Base-by-base conservation (phyloP, 345 rosid genomes). In the Theobroma cacao region DNA sequence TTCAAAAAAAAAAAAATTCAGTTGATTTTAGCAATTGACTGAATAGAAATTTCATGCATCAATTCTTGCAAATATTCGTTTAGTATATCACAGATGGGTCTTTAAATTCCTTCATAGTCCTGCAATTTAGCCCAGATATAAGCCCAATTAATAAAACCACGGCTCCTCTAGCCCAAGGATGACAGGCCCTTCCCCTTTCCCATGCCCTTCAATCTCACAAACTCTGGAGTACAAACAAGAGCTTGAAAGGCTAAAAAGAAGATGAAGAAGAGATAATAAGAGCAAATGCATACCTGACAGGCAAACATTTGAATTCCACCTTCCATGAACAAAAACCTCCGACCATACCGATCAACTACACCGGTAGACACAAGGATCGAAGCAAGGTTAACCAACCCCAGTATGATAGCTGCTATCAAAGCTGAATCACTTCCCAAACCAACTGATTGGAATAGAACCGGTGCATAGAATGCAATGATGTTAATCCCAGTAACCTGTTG, bases 401-500 rank as follows among this genome's bases (percentile, higher is more conserved):
- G 84, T 41, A 95, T 87, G 7, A 93, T 80, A 0, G 98, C 83
- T 0, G 91, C 92, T 13, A 91, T 82, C 33, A 95, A 82, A 53
- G 97, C 90, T 12, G 94, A 84, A 64, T 89, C 85, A 14, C 71
- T 90, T 53, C 97, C 95, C 48, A 93, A 90, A 5, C 98, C 97
- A 18, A 93, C 89, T 7, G 98, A 86, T 58, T 90, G 89, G 81
- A 93, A 93, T 4, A 92, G 80, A 34, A 87, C 88, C 4, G 98
- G 98, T 0, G 98, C 98, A 18, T 90, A 95, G 73, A 95, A 95
- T 24, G 94, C 98, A 58, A 92, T 88, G 24, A 93, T 80, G 77
- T 88, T 90, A 33, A 93, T 90, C 64, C 97, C 98, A 0, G 95
- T 95, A 7, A 95, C 72, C 80, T 92, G 95, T 65, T 92, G 95